These are phyloP conservation scores for Austroboletus novae-zelandiae DNA, from an alignment of 1,284 basidiomycete species.

Conservation along the genomic window DNA sequence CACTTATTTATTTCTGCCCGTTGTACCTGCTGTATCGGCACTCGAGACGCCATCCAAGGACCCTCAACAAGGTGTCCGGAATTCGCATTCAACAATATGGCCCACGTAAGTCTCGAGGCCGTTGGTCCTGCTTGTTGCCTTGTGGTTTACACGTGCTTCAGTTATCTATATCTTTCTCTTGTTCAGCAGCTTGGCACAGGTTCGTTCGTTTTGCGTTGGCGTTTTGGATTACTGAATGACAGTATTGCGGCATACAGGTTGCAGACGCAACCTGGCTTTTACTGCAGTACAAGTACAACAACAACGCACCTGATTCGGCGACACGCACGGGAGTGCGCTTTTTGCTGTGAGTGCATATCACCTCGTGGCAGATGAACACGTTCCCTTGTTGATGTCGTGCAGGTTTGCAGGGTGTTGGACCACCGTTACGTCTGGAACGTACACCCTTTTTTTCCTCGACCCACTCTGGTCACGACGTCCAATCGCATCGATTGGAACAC, in stretches of 20 bases:
- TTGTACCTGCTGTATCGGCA: slow-evolving; percentile 48
- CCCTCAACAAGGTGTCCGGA: slow-evolving; percentile 48
- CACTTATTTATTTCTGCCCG: slow-evolving; percentile 46
- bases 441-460: slow-evolving; percentile 54
- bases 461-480: slow-evolving; percentile 50
- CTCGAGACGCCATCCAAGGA: slow-evolving; percentile 42
- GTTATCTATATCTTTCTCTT: slow-evolving; percentile 53
- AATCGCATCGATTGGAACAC: slow-evolving; percentile 53
- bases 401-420: slow-evolving; percentile 62
- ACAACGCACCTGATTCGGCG: slow-evolving; percentile 45
- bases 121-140: slow-evolving; percentile 6
- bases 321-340: slow-evolving; percentile 42
- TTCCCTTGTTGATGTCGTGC: slow-evolving; percentile 9
- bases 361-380: background rate
- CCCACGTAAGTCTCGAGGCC: slow-evolving; percentile 40
- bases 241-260: slow-evolving; percentile 34
- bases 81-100: slow-evolving; percentile 45
- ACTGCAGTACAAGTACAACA: slow-evolving; percentile 48
- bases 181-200: slow-evolving; percentile 46
- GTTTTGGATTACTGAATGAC: slow-evolving; percentile 6
- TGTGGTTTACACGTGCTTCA: slow-evolving; percentile 28
- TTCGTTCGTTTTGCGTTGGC: slow-evolving; percentile 17
- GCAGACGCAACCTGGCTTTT: slow-evolving; percentile 55
- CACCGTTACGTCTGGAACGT: slow-evolving; percentile 45
- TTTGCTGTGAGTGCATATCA: slow-evolving; percentile 41